Conservation (phyloP, 2,329 filamentous ascomycete species). For the Pezizomycotina sp. region DNA sequence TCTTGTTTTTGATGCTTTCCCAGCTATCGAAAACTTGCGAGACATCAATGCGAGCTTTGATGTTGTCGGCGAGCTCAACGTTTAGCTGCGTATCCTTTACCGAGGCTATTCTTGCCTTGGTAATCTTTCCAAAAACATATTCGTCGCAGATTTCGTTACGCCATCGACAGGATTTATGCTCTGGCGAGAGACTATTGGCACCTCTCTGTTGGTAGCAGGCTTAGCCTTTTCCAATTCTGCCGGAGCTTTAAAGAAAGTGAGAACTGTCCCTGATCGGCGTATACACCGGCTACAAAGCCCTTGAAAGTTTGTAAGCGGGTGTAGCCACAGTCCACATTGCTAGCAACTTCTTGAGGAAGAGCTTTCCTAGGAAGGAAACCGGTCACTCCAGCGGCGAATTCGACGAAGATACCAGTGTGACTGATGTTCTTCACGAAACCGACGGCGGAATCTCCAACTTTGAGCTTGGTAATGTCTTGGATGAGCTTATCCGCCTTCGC, state of each 20-base stretch:
- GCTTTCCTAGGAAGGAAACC: constrained; percentile 54
- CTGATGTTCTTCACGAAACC: constrained; percentile 81
- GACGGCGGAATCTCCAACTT: constrained; percentile 49
- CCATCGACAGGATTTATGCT: constrained; percentile 48
- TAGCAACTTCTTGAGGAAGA: constrained; percentile 51
- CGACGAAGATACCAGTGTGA: constrained; percentile 65
- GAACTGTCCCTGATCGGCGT: constrained; percentile 54
- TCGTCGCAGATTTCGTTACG: constrained; percentile 51
- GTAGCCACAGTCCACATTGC: constrained; percentile 60
- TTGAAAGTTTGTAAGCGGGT: constrained; percentile 58
- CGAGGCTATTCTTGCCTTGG: constrained; percentile 63
- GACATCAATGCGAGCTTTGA: constrained; percentile 83
- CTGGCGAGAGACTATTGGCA: constrained; percentile 31
- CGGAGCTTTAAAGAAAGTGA: constrained; percentile 41
- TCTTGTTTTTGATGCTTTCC: constrained; percentile 71
- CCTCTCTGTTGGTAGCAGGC: constrained; percentile 27
- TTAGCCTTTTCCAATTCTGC: constrained; percentile 28
- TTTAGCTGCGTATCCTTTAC: constrained; percentile 87
- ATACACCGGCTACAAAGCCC: constrained; percentile 55
- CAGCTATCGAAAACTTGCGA: constrained; percentile 79
- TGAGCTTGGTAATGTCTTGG: constrained; percentile 53
- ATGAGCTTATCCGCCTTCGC: constrained; percentile 56
- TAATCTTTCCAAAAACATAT: constrained; percentile 52
- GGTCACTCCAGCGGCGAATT: constrained; percentile 62
- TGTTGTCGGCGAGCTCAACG: constrained; percentile 68